phyloP scores from a whole-genome alignment of 2,329 filamentous ascomycete species.

The Dactylella cylindrospora region DNA sequence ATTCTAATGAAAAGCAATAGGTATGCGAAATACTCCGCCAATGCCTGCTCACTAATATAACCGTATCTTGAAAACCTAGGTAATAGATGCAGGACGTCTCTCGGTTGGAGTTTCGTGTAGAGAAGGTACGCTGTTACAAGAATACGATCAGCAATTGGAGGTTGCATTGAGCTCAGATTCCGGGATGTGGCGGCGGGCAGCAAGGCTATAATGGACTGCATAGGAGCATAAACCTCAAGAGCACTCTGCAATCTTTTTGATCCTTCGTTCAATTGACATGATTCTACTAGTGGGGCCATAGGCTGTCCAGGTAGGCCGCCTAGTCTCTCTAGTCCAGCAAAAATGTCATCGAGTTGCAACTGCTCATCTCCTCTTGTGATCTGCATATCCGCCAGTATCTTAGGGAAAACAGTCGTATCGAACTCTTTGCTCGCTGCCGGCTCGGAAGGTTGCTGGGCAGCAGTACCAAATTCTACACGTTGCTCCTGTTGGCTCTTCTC shows the following conservation, averaged over 20 bases:
- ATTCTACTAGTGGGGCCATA: slow-evolving; percentile 19
- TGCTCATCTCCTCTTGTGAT: neutral
- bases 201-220: neutral
- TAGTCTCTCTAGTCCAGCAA: slow-evolving; percentile 2
- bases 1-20: slow-evolving; percentile 43
- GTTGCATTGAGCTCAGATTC: neutral
- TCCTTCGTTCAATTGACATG: slow-evolving; percentile 1
- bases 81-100: slow-evolving; percentile 29
- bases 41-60: slow-evolving; percentile 17
- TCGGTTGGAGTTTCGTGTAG: slow-evolving; percentile 43
- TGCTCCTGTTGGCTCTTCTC: neutral
- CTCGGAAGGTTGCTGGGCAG: neutral
- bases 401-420: slow-evolving; percentile 9
- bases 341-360: slow-evolving; percentile 27
- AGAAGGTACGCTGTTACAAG: slow-evolving; percentile 46
- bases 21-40: slow-evolving; percentile 46
- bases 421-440: slow-evolving; percentile 1
- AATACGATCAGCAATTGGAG: slow-evolving; percentile 5
- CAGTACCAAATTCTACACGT: neutral
- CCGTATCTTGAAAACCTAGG: slow-evolving; percentile 18
- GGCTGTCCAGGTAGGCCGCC: neutral
- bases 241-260: slow-evolving; percentile 12
- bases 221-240: slow-evolving; percentile 3
- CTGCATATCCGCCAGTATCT: slow-evolving; percentile 12
- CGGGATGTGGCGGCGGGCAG: slow-evolving; percentile 18